These are phyloP conservation scores for Lentinus tigrinus DNA, from an alignment of 768 basidiomycete genomes.

Conservation along the genomic window DNA sequence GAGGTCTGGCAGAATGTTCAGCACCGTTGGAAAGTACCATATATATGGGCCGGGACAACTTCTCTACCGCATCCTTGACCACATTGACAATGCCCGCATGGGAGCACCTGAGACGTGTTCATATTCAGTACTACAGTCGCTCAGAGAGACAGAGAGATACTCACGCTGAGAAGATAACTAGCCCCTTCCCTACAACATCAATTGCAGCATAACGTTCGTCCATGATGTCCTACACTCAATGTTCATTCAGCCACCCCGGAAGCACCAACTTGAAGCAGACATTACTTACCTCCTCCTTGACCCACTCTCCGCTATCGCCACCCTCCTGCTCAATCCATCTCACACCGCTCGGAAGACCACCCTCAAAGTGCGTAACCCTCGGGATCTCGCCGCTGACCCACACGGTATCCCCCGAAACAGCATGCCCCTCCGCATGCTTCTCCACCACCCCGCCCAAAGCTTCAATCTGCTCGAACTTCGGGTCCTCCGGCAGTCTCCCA, in stretches of 20 bases:
- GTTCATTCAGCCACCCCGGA: neutral
- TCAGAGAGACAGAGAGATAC: conserved; percentile 27
- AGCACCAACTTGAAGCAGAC: neutral
- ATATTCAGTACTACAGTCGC: neutral
- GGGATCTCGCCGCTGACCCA: conserved; percentile 85
- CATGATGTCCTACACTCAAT: conserved; percentile 58
- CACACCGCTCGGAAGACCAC: conserved; percentile 64
- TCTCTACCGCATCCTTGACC: conserved; percentile 61
- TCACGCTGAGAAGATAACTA: conserved; percentile 82
- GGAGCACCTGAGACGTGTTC: conserved; percentile 43
- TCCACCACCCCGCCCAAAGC: conserved; percentile 54
- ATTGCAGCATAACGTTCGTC: conserved; percentile 80
- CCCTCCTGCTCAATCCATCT: conserved; percentile 47
- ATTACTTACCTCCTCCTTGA: conserved; percentile 50
- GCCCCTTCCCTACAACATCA: conserved; percentile 78
- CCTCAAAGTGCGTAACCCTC: conserved; percentile 64
- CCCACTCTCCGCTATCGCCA: conserved; percentile 38
- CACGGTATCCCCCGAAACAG: conserved; percentile 58
- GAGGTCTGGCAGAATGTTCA: no score
- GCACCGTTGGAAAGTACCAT: conserved; percentile 53
- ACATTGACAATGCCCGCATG: conserved; percentile 90
- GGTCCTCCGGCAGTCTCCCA: conserved; percentile 64
- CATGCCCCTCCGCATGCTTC: conserved; percentile 58
- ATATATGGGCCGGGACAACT: conserved; percentile 66
- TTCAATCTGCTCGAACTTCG: conserved; percentile 66